Percentiles rank a stretch among this genome's conserved stretches.
These are phyloP conservation scores for Kodamaea leandrae DNA, from an alignment of 805 yeast species.

Conservation along the genomic window DNA sequence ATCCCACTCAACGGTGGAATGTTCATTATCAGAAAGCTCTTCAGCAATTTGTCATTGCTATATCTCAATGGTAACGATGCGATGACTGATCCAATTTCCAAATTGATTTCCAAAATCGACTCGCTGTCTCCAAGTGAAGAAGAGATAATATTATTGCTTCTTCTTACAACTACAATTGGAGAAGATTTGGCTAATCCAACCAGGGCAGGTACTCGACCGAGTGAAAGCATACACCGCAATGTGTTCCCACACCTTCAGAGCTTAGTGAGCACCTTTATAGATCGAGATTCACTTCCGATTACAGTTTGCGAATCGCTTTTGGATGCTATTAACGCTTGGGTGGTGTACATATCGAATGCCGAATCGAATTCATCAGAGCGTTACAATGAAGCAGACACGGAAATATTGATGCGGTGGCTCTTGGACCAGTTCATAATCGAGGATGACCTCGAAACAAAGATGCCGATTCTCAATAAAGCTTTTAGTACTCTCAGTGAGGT, in stretches of 20 bases:
- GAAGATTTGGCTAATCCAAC: slow-evolving; percentile 47
- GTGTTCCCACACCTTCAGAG: slow-evolving; percentile 24
- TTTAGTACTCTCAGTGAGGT: slow-evolving; percentile 42
- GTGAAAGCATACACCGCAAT: slow-evolving; percentile 32
- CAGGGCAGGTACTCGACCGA: slow-evolving; percentile 15
- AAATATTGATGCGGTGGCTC: slow-evolving; percentile 18
- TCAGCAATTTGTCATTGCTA: slow-evolving; percentile 52
- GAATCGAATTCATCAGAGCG: slow-evolving; percentile 33
- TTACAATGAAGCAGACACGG: slow-evolving; percentile 25
- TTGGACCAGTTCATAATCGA: slow-evolving; percentile 6
- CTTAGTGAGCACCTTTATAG: background rate
- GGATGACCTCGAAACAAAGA: slow-evolving; percentile 4
- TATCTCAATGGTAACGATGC: slow-evolving; percentile 43
- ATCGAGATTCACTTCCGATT: slow-evolving; percentile 10
- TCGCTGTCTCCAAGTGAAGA: slow-evolving; percentile 2
- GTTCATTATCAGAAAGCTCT: slow-evolving; percentile 55
- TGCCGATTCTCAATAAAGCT: slow-evolving; percentile 18
- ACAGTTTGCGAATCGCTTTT: slow-evolving; percentile 13
- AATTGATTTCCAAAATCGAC: slow-evolving; percentile 3
- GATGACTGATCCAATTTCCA: slow-evolving; percentile 18
- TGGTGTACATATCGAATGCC: slow-evolving; percentile 34
- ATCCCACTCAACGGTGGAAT: slow-evolving; percentile 9
- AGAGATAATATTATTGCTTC: slow-evolving; percentile 20
- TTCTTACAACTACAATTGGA: slow-evolving; percentile 45
- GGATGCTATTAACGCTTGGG: slow-evolving; percentile 36